Base-by-base conservation (phyloP, 805 yeast genomes). In the Lipomyces sp. region DNA sequence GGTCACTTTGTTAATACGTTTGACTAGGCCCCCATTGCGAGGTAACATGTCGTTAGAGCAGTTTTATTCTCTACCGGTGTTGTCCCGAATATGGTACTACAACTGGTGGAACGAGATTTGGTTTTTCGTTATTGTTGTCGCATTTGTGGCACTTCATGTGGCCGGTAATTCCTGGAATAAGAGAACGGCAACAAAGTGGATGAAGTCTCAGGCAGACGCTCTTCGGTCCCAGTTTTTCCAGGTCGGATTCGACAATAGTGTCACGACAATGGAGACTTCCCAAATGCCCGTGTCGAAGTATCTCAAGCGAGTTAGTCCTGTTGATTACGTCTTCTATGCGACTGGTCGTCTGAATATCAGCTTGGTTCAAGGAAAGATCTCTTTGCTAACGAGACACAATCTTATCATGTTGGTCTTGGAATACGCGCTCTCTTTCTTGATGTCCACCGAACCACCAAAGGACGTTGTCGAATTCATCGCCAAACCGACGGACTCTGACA, bases 271-370 rank as follows among this genome's bases (percentile, higher is more conserved):
- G 30, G 72, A 70, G 30, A 69, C 62, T 7, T 57, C 62, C 24
- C 79, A 78, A 30, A 78, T 86, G 73, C 81, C 64, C 11, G 18
- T 29, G 42, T 13, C 50, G 34, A 32, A 55, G 13, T 57, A 53
- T 37, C 51, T 82, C 69, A 81, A 87, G 71, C 83, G 85, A 76
- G 96, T 89, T 75, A 84, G 86, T 59, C 80, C 87, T 33, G 87
- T 88, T 72, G 80, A 82, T 66, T 91, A 78, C 77, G 78, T 83
- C 10, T 81, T 90, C 48, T 95, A 91, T 76, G 96, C 97, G 54
- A 85, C 97, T 64, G 99, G 99, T 69, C 87, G 99, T 77, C 80
- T 86, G 66, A 88, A 91, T 77, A 83, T 95, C 67, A 86, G 86
- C 67, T 82, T 85, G 64, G 79, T 92, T 65, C 79, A 83, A 64